Percentiles rank a stretch among this genome's conserved stretches.
These are phyloP conservation scores for Saturnispora dispora DNA, from an alignment of 805 yeast genomes.

Conservation along the genomic window DNA sequence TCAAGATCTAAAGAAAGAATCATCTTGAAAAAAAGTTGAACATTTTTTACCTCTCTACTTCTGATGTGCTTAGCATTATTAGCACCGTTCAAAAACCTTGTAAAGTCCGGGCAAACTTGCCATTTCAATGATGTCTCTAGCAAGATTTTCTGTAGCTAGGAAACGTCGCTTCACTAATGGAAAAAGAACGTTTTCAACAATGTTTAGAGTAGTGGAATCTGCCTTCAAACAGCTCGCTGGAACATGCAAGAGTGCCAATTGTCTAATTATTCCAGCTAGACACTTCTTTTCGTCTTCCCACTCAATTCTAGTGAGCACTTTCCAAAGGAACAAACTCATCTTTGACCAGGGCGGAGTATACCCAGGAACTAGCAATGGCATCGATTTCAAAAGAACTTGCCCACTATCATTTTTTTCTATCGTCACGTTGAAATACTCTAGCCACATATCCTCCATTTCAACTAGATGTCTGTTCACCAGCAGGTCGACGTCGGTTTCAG, in stretches of 20 bases:
- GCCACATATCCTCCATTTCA: slow-evolving; percentile 65
- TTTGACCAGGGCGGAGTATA: slow-evolving; percentile 56
- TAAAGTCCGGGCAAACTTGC: slow-evolving; percentile 90
- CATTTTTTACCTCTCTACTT: neutral
- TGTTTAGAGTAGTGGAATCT: slow-evolving; percentile 25
- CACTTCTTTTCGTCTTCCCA: slow-evolving; percentile 67
- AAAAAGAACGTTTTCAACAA: slow-evolving; percentile 46
- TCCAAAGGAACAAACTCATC: slow-evolving; percentile 56
- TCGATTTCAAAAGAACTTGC: slow-evolving; percentile 32
- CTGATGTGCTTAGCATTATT: slow-evolving; percentile 7
- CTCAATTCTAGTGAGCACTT: slow-evolving; percentile 49
- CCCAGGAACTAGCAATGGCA: slow-evolving; percentile 64
- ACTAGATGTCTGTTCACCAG: slow-evolving; percentile 10
- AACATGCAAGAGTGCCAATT: slow-evolving; percentile 60
- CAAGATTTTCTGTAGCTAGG: slow-evolving; percentile 49
- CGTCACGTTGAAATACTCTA: slow-evolving; percentile 63
- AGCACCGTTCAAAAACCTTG: slow-evolving; percentile 88
- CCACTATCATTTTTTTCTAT: slow-evolving; percentile 28
- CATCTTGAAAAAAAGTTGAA: neutral
- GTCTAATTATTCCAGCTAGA: slow-evolving; percentile 52
- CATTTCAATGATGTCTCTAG: slow-evolving; percentile 60
- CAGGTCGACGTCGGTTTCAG: slow-evolving; percentile 8
- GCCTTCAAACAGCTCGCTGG: slow-evolving; percentile 14
- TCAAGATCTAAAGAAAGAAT: neutral
- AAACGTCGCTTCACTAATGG: slow-evolving; percentile 57